Conservation (phyloP, 1,284 basidiomycete species). For the Macrocybe sp. region DNA sequence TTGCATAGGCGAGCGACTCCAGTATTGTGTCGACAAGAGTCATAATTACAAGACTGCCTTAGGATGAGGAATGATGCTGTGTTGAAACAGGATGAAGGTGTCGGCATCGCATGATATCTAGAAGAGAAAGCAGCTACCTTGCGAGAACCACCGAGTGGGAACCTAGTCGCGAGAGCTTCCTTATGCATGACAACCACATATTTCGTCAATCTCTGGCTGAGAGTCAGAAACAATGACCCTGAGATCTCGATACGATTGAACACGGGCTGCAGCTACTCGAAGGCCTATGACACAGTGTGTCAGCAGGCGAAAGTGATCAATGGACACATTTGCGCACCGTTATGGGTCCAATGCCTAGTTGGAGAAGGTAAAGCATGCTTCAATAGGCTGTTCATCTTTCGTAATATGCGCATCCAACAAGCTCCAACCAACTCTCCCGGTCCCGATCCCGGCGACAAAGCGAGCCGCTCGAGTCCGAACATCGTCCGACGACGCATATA, state of each 20-base stretch:
- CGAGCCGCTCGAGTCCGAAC: constrained; percentile 23
- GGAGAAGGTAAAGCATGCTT: neutral
- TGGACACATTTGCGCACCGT: neutral
- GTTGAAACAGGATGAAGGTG: neutral
- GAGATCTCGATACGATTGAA: neutral
- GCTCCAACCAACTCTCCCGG: constrained; percentile 37
- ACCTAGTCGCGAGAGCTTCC: neutral
- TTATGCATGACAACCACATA: neutral
- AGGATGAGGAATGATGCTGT: too few relatives aligned
- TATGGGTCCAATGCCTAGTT: neutral
- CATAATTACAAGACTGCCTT: too few relatives aligned
- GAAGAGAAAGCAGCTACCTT: neutral
- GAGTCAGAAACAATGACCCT: neutral
- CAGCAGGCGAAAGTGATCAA: neutral
- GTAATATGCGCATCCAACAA: constrained; percentile 43
- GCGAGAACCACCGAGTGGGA: neutral
- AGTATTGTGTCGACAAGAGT: too few relatives aligned
- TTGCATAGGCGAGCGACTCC: too few relatives aligned
- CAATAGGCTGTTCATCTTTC: constrained; percentile 21
- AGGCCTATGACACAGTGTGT: neutral
- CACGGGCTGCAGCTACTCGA: neutral
- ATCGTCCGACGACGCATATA: constrained; percentile 9
- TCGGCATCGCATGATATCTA: neutral
- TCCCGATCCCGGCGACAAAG: constrained; percentile 38
- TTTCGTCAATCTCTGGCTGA: neutral